Base-by-base conservation (phyloP, 1,284 basidiomycete genomes). In the Stereum hirsutum region DNA sequence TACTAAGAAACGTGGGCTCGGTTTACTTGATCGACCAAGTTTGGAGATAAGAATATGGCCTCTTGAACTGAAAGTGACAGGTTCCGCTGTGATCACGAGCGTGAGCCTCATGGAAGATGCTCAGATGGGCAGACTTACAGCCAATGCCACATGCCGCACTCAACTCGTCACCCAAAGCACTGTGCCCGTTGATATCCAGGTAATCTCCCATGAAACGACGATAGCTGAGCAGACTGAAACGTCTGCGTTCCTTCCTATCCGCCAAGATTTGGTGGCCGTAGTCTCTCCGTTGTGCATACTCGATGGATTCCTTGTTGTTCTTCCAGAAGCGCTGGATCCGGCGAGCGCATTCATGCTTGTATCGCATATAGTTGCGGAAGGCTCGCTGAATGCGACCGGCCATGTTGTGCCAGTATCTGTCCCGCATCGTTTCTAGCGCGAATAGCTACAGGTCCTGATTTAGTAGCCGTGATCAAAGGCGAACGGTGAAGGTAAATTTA, bases 391-490 rank as follows among this genome's bases (percentile, higher is more conserved):
- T 99, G 39, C 95, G 85, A 32, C 69, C 81, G 0, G 95, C 95
- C 95, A 99, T 99, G 60, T 98, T 98, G 65, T 99, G 96, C 96
- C 96, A 99, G 66, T 99, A 99, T 46, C 89, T 81, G 60, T 99
- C 96, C 43, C 95, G 84, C 91, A 99, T 98, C 17, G 92, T 94
- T 67, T 99, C 95, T 43, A 99, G 72, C 17, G 95, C 96, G 62
- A 99, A 99, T 19, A 99, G 78, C 89, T 94, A 51, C 0, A 41
- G 46, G 40, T 41, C 12, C 43, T 37, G 41, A 44, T 33, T 19
- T 47, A 11, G 24, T 6, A 37, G 24, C 37, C 24, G 12, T 6
- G 39, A 21, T 21, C 26, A 35, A 15, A 42, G 28, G 5, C 3
- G 44, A 35, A 11, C 7, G 25, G 23, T 32, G 28, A 19, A 28